These are phyloP conservation scores for Penicillium sp. DNA, from an alignment of 2,329 filamentous ascomycete genomes.

Conservation along the genomic window DNA sequence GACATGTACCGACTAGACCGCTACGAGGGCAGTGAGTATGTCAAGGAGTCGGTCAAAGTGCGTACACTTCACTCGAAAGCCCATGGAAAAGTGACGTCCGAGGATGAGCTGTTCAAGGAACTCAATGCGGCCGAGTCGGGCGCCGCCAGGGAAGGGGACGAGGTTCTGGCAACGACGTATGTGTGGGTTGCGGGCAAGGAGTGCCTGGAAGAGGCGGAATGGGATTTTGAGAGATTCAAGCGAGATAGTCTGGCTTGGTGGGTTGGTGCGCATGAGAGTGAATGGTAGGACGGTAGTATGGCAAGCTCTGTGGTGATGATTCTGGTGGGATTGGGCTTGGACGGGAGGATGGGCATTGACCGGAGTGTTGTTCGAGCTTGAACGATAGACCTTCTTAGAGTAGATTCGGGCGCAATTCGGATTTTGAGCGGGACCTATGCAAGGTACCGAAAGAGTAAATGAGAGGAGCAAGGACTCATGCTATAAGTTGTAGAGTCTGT, in stretches of 20 bases:
- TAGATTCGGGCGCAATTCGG: no score
- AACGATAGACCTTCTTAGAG: no score
- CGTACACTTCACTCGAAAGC: conserved; percentile 29
- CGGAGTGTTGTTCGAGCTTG: no score
- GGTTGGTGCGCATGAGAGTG: conserved; percentile 45
- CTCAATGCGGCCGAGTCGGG: conserved; percentile 48
- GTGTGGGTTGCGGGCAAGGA: conserved; percentile 50
- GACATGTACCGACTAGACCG: conserved; percentile 70
- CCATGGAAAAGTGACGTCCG: conserved; percentile 17
- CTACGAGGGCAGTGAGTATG: conserved; percentile 77
- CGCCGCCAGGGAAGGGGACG: conserved; percentile 41
- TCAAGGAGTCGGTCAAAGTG: conserved; percentile 46
- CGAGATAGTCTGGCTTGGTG: conserved; percentile 63
- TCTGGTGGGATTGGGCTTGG: no score
- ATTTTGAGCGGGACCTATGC: no score
- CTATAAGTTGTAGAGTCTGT: no score
- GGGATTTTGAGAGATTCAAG: conserved; percentile 82
- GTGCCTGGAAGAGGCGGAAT: conserved; percentile 65
- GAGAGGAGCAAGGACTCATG: no score
- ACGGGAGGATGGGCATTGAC: no score
- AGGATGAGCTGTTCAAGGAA: conserved; percentile 33
- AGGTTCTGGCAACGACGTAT: conserved; percentile 56
- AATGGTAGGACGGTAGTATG: conserved; percentile 26
- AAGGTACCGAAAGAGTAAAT: no score
- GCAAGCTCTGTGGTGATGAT: no score